Evolutionary conservation across 2,329 filamentous ascomycete genomes (phyloP).

Genomic region (Phaeophleospora eucalypticola): DNA sequence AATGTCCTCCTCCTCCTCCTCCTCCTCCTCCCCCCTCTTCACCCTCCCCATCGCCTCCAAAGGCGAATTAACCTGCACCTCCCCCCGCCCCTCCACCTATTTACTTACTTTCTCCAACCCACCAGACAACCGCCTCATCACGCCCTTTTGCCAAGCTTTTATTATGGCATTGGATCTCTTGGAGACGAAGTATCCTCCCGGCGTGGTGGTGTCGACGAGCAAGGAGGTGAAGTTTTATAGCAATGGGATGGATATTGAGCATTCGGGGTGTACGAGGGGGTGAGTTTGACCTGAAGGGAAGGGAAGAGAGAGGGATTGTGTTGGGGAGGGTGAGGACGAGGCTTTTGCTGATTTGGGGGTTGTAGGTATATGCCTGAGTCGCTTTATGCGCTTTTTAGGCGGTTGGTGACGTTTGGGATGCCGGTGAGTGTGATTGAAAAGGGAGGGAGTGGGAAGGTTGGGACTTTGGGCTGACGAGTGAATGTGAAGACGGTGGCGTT

Average conservation of each 20-base stretch:
- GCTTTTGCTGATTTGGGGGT: too few species aligned
- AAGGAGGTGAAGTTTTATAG: constrained; percentile 74
- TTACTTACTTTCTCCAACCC: constrained; percentile 67
- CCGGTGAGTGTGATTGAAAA: too few species aligned
- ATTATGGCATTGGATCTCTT: constrained; percentile 70
- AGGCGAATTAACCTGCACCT: constrained; percentile 57
- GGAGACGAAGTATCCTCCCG: constrained; percentile 62
- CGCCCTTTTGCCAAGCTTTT: constrained; percentile 62
- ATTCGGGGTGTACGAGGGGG: constrained; percentile 55
- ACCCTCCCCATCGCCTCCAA: constrained; percentile 26
- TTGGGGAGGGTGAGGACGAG: too few species aligned
- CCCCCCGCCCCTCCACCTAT: constrained; percentile 61
- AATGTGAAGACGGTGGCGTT: constrained; percentile 78
- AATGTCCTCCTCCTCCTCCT: not conserved
- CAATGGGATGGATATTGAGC: constrained; percentile 74
- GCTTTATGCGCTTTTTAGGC: constrained; percentile 62
- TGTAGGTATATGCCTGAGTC: constrained; percentile 53
- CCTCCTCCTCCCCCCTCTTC: constrained; percentile 19
- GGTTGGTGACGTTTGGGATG: constrained; percentile 71
- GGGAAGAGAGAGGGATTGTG: too few species aligned
- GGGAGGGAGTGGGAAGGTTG: too few species aligned
- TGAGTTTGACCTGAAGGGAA: too few species aligned
- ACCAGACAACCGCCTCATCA: constrained; percentile 72
- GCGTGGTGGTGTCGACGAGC: constrained; percentile 73
- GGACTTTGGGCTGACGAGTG: too few species aligned